phyloP scores from a whole-genome alignment of 2,329 filamentous ascomycete genomes.

The Whalleya microplaca region DNA sequence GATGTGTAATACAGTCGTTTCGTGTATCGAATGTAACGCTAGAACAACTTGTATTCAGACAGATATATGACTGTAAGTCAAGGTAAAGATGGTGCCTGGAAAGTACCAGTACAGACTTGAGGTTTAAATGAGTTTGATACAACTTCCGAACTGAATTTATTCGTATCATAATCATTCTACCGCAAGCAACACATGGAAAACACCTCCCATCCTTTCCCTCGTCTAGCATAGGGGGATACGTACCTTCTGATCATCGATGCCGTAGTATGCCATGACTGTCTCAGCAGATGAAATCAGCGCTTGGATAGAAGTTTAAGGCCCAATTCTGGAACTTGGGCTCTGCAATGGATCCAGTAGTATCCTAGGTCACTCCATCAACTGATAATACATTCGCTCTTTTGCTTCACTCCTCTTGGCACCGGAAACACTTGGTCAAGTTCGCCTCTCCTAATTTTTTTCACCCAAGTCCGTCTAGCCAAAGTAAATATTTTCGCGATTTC shows the following conservation, averaged over 20 bases:
- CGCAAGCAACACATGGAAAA: slow-evolving; percentile 9
- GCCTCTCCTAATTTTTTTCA: background rate
- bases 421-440: background rate
- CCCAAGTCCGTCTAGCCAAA: background rate
- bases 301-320: background rate
- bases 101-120: background rate
- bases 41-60: slow-evolving; percentile 1
- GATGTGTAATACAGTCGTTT: slow-evolving; percentile 7
- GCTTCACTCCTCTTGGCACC: background rate
- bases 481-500: background rate
- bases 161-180: background rate
- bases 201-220: background rate
- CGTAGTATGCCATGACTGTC: slow-evolving; percentile 3
- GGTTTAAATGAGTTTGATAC: background rate
- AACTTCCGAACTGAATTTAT: slow-evolving; percentile 8
- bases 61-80: slow-evolving; percentile 9
- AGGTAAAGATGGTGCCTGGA: slow-evolving; percentile 6
- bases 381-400: background rate
- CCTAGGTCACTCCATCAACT: background rate
- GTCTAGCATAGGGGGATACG: slow-evolving; percentile 4
- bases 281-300: background rate
- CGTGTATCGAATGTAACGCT: slow-evolving; percentile 1
- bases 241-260: background rate
- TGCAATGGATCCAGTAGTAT: background rate
- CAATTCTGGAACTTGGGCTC: background rate